phyloP scores from a whole-genome alignment of 192 early-diverging fungal genomes.

The Gonapodya sp. region DNA sequence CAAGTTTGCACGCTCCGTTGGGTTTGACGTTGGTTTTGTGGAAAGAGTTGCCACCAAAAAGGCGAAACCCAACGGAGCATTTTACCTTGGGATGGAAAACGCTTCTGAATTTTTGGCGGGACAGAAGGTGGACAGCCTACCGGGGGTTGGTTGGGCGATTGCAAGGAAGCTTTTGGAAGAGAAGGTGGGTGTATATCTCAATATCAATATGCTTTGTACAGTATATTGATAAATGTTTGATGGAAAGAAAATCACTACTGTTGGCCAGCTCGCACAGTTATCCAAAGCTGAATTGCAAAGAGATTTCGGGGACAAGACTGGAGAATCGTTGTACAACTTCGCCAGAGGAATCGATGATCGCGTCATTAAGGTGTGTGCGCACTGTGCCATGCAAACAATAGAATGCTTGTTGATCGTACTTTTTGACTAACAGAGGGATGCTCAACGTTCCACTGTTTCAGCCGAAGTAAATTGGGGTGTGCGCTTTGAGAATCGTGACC shows the following conservation, averaged over 20 bases:
- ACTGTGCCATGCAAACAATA: no score
- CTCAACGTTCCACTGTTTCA: background rate
- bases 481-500: slow-evolving; percentile 59
- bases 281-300: slow-evolving; percentile 36
- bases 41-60: slow-evolving; percentile 61
- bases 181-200: background rate
- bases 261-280: slow-evolving; percentile 34
- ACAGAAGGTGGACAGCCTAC: slow-evolving; percentile 29
- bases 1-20: no score
- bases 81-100: slow-evolving; percentile 17
- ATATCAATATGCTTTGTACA: no score
- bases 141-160: slow-evolving; percentile 51
- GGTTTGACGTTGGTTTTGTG: slow-evolving; percentile 51
- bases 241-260: slow-evolving; percentile 24
- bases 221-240: no score
- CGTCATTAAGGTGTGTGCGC: slow-evolving; percentile 48
- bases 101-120: slow-evolving; percentile 16
- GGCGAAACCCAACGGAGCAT: slow-evolving; percentile 60
- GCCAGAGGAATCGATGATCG: slow-evolving; percentile 68
- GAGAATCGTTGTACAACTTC: slow-evolving; percentile 52
- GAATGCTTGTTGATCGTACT: background rate
- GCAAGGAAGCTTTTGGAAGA: slow-evolving; percentile 31
- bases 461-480: slow-evolving; percentile 45
- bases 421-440: background rate
- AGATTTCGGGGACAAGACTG: slow-evolving; percentile 65